Evolutionary conservation across 2,329 filamentous ascomycete species (phyloP).

Genomic region (Ophiocordyceps camponoti-floridani): DNA sequence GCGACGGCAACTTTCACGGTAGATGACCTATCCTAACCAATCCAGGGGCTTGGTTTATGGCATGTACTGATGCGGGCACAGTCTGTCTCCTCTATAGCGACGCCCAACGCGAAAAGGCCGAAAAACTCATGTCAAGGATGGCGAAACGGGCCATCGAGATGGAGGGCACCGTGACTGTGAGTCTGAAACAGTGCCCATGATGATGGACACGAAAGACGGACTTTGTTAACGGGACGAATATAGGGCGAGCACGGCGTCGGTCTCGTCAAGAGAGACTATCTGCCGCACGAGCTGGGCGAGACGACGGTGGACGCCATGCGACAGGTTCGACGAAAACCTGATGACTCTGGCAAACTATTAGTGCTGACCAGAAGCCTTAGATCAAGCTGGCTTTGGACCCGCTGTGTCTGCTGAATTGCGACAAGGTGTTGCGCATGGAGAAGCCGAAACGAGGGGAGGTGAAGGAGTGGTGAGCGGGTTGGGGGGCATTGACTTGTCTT

Average conservation of each 20-base stretch:
- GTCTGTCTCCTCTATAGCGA: slow-evolving; percentile 44
- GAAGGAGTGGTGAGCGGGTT: slow-evolving; percentile 19
- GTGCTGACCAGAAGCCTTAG: slow-evolving; percentile 17
- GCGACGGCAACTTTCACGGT: slow-evolving; percentile 64
- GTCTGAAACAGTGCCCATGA: slow-evolving; percentile 3
- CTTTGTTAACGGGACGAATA: slow-evolving; percentile 1
- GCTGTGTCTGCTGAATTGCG: slow-evolving; percentile 48
- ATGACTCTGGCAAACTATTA: too few species aligned
- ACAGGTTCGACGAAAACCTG: slow-evolving; percentile 29
- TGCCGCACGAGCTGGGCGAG: slow-evolving; percentile 59
- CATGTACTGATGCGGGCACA: slow-evolving; percentile 5
- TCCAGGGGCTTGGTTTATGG: neutral
- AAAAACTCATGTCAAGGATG: slow-evolving; percentile 63
- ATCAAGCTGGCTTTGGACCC: slow-evolving; percentile 71
- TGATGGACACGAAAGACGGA: neutral
- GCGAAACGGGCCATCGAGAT: slow-evolving; percentile 71
- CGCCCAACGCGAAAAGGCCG: slow-evolving; percentile 46
- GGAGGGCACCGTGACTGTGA: slow-evolving; percentile 63
- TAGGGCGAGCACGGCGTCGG: slow-evolving; percentile 71
- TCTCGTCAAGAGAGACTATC: slow-evolving; percentile 67
- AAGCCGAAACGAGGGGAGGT: slow-evolving; percentile 23
- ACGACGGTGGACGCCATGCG: slow-evolving; percentile 68
- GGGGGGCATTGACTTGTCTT: too few species aligned
- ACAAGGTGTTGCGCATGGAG: slow-evolving; percentile 49
- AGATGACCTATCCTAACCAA: slow-evolving; percentile 7